Percentiles rank a stretch among this genome's conserved stretches.
These are phyloP conservation scores for Flaveria ramosissima DNA, from an alignment of 129 eudicot species.

Conservation along the genomic window DNA sequence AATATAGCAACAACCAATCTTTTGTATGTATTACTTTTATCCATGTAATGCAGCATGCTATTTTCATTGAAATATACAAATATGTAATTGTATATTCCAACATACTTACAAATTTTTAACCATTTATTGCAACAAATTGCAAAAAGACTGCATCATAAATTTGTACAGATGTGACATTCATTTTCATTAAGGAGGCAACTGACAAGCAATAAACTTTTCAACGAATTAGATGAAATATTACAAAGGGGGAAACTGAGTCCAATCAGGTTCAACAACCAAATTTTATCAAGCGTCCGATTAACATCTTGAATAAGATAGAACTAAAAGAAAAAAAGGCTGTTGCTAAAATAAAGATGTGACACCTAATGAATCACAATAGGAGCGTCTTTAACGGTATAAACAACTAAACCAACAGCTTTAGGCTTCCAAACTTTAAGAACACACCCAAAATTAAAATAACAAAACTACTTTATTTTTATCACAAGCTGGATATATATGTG, in stretches of 20 bases:
- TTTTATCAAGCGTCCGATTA: background rate
- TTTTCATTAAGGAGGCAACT: background rate
- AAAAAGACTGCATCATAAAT: background rate
- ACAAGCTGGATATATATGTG: no score
- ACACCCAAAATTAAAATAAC: no score
- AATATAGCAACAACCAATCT: background rate
- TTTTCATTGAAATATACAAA: background rate
- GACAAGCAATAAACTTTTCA: background rate
- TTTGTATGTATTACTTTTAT: background rate
- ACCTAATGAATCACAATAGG: conserved; percentile 1
- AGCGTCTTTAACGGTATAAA: no score
- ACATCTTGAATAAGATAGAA: no score
- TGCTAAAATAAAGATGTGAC: conserved; percentile 4
- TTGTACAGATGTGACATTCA: background rate
- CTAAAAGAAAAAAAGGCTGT: no score
- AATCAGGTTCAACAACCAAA: background rate
- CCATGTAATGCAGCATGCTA: conserved; percentile 5
- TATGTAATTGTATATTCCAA: background rate
- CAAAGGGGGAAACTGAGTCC: background rate
- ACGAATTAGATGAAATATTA: background rate
- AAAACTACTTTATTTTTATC: no score
- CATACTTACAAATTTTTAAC: background rate
- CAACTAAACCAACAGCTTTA: no score
- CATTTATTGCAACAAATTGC: background rate
- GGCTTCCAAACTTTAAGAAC: no score